These are phyloP conservation scores for Piromyces sp. DNA, from an alignment of 192 early-diverging fungal species.

Conservation along the genomic window DNA sequence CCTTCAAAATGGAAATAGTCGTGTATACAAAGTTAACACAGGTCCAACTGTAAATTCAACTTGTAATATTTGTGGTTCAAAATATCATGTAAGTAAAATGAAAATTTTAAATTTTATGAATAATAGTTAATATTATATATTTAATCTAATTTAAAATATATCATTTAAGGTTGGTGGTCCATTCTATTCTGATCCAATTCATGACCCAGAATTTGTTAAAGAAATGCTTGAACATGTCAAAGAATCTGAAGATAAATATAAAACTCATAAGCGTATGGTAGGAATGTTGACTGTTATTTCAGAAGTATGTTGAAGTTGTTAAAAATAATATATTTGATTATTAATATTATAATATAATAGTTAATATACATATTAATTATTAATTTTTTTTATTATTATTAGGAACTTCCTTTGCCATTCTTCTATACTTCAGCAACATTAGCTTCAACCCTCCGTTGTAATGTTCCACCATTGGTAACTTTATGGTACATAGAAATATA, in stretches of 20 bases:
- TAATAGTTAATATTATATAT: slow-evolving; percentile 3
- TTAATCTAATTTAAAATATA: slow-evolving; percentile 4
- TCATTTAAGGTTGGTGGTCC: slow-evolving; percentile 68
- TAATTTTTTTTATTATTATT: too few species aligned
- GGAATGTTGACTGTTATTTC: slow-evolving; percentile 87
- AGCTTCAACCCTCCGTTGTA: slow-evolving; percentile 51
- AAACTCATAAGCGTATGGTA: slow-evolving; percentile 69
- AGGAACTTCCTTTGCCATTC: slow-evolving; percentile 32
- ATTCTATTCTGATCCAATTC: slow-evolving; percentile 67
- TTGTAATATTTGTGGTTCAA: slow-evolving; percentile 61
- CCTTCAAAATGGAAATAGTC: slow-evolving; percentile 27
- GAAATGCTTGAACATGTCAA: slow-evolving; percentile 63
- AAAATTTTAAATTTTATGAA: slow-evolving; percentile 7
- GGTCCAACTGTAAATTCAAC: slow-evolving; percentile 35
- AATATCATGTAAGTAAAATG: slow-evolving; percentile 42
- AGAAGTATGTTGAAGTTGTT: slow-evolving; percentile 37
- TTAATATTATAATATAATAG: too few species aligned
- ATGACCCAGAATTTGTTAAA: slow-evolving; percentile 65
- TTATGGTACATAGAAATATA: slow-evolving; percentile 35
- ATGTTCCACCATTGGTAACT: slow-evolving; percentile 45
- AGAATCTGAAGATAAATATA: slow-evolving; percentile 33
- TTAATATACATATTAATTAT: not conserved
- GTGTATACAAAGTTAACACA: slow-evolving; percentile 39
- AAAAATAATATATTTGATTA: too few species aligned
- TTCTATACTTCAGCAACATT: slow-evolving; percentile 61